These are phyloP conservation scores for Solidago caesia DNA, from an alignment of 129 eudicot genomes.

Conservation along the genomic window DNA sequence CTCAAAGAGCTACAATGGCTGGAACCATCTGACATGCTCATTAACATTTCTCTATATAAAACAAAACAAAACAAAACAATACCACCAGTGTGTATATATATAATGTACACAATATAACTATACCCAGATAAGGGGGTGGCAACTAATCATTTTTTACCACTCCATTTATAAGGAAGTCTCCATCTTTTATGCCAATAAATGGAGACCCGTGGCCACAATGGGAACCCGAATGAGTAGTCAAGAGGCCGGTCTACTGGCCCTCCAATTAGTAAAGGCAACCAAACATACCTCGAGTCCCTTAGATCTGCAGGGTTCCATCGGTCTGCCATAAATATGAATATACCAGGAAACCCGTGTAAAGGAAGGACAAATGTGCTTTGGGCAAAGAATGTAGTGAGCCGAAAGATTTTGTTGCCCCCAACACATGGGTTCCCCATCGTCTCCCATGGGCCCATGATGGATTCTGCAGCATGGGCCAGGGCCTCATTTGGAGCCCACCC, in stretches of 20 bases:
- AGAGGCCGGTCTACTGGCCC: slow-evolving; percentile 85
- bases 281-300: slow-evolving; percentile 89
- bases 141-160: slow-evolving; percentile 25
- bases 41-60: slow-evolving; percentile 26
- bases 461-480: slow-evolving; percentile 75
- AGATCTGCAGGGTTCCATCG: slow-evolving; percentile 95
- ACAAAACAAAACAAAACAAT: slow-evolving; percentile 30
- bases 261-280: slow-evolving; percentile 80
- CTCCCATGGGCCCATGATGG: slow-evolving; percentile 96
- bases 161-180: slow-evolving; percentile 69
- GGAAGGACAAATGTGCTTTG: slow-evolving; percentile 91
- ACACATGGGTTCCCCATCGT: slow-evolving; percentile 88
- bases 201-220: slow-evolving; percentile 86
- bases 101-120: slow-evolving; percentile 33
- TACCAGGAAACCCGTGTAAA: slow-evolving; percentile 65
- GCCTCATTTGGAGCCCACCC: slow-evolving; percentile 98
- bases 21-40: slow-evolving; percentile 13
- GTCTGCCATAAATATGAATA: slow-evolving; percentile 82
- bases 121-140: not conserved
- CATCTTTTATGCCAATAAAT: slow-evolving; percentile 91
- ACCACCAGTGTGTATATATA: slow-evolving; percentile 29
- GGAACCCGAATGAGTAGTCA: slow-evolving; percentile 87
- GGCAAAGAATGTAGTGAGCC: slow-evolving; percentile 72
- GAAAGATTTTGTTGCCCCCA: slow-evolving; percentile 70
- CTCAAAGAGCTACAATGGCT: not conserved